A percentile compares a stretch with the other conserved stretches of the same genome.
phyloP scores from a whole-genome alignment of 1,284 basidiomycete genomes.

The Ceratobasidium sp. region DNA sequence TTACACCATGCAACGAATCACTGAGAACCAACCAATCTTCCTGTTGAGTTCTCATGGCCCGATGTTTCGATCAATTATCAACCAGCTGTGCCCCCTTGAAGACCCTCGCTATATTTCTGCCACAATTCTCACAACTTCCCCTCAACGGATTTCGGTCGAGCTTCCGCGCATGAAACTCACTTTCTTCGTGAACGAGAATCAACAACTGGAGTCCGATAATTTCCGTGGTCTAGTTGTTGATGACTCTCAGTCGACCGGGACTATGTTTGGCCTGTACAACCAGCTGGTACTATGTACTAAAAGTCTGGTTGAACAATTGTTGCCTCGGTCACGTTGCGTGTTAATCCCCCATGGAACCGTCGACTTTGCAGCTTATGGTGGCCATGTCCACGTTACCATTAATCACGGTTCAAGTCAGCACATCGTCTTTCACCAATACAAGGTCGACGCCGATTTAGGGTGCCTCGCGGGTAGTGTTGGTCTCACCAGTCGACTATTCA shows the following conservation, averaged over 20 bases:
- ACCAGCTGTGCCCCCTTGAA: constrained; percentile 28
- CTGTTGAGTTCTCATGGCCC: constrained; percentile 12
- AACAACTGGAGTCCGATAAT: constrained; percentile 48
- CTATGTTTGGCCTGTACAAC: constrained; percentile 52
- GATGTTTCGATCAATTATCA: not conserved
- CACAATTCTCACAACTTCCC: not conserved
- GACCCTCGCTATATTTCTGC: constrained; percentile 15
- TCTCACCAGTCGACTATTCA: constrained; percentile 59
- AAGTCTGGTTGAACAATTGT: not conserved
- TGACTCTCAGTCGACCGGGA: constrained; percentile 52
- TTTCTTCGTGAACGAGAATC: constrained; percentile 49
- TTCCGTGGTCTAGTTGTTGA: constrained; percentile 54
- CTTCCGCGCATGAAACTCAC: constrained; percentile 49
- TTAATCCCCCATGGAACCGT: constrained; percentile 59
- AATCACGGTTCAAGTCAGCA: not conserved
- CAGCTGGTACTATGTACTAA: constrained; percentile 48
- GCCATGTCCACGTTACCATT: constrained; percentile 45
- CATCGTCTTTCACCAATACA: constrained; percentile 55
- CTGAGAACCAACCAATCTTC: not conserved
- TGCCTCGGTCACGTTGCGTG: constrained; percentile 53
- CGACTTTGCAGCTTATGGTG: constrained; percentile 13
- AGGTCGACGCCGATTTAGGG: constrained; percentile 59
- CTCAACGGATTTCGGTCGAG: constrained; percentile 17
- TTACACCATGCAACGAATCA: not conserved
- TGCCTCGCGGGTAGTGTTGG: constrained; percentile 57